A percentile compares a stretch with the other conserved stretches of the same genome.
Conservation (phyloP, 208 protist species). For the Crithidia acanthocephali region DNA sequence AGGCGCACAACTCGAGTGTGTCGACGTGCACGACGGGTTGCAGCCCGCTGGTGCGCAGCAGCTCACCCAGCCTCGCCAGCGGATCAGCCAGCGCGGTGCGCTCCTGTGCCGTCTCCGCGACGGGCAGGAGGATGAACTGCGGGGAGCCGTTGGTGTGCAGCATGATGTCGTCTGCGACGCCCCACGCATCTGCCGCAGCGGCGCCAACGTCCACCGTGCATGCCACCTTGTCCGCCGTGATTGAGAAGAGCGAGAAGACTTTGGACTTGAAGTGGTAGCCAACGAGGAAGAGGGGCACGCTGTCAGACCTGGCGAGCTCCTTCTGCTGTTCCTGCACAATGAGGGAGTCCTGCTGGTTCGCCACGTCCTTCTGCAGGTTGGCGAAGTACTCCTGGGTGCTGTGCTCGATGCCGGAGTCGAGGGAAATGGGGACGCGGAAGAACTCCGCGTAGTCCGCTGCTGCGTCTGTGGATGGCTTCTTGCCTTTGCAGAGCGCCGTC, state of each 20-base stretch:
- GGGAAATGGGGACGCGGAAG: slow-evolving; percentile 44
- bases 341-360: slow-evolving; percentile 29
- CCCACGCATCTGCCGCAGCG: slow-evolving; percentile 27
- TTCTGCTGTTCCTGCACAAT: slow-evolving; percentile 28
- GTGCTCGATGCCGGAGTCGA: slow-evolving; percentile 28
- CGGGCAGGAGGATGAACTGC: slow-evolving; percentile 61
- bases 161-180: slow-evolving; percentile 72
- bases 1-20: slow-evolving; percentile 49
- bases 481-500: slow-evolving; percentile 43
- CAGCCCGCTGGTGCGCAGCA: slow-evolving; percentile 56
- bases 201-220: slow-evolving; percentile 16
- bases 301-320: slow-evolving; percentile 13
- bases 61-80: slow-evolving; percentile 28
- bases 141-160: slow-evolving; percentile 37
- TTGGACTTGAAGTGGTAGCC: slow-evolving; percentile 36
- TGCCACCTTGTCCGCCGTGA: slow-evolving; percentile 41
- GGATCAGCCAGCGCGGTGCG: slow-evolving; percentile 36
- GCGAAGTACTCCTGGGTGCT: slow-evolving; percentile 46
- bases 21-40: slow-evolving; percentile 68
- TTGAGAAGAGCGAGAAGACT: slow-evolving; percentile 51
- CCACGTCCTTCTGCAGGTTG: slow-evolving; percentile 16
- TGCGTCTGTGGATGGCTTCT: slow-evolving; percentile 23
- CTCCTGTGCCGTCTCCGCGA: slow-evolving; percentile 57
- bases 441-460: slow-evolving; percentile 56
- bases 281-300: slow-evolving; percentile 54